Evolutionary conservation across 2,329 filamentous ascomycete genomes (phyloP).

Genomic region (Sclerotinia nivalis): DNA sequence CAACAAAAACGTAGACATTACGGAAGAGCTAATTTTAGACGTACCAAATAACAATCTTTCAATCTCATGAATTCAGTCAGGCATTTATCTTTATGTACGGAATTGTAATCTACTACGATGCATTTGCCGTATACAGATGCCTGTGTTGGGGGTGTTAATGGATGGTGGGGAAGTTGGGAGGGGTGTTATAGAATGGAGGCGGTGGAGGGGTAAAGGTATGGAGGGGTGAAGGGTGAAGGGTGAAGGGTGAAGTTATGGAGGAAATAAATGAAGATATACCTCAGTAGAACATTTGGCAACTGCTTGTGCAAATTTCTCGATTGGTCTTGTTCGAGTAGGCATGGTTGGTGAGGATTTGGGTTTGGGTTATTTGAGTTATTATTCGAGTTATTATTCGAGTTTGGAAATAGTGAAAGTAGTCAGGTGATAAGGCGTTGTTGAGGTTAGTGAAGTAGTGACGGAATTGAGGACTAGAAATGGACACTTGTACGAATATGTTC

Average conservation of each 20-base stretch:
- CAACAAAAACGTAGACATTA: not conserved
- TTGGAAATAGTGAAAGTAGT: not conserved
- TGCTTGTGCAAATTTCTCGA: slow-evolving; percentile 68
- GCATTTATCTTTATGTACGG: slow-evolving; percentile 89
- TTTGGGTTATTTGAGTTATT: not conserved
- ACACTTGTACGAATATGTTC: not conserved
- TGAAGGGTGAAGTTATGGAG: not conserved
- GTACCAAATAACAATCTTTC: slow-evolving; percentile 85
- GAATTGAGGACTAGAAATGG: not conserved
- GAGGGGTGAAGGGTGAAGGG: not conserved
- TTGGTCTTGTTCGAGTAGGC: slow-evolving; percentile 54
- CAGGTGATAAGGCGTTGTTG: not conserved
- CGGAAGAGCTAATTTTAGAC: slow-evolving; percentile 31
- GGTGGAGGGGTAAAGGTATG: not conserved
- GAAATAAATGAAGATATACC: slow-evolving; percentile 46
- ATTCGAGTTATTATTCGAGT: not conserved
- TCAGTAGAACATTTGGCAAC: slow-evolving; percentile 66
- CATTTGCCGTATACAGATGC: slow-evolving; percentile 87
- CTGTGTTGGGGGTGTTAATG: slow-evolving; percentile 49
- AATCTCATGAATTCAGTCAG: slow-evolving; percentile 78
- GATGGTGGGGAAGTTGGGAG: not conserved
- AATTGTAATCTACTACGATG: slow-evolving; percentile 84
- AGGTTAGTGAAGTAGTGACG: not conserved
- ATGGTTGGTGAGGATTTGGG: slow-evolving; percentile 30
- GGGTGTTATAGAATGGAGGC: not conserved